Evolutionary conservation across 306 rosid species (phyloP), one percentile per base, ranked within the genome.

Genomic region (Luffa acutangula): DNA sequence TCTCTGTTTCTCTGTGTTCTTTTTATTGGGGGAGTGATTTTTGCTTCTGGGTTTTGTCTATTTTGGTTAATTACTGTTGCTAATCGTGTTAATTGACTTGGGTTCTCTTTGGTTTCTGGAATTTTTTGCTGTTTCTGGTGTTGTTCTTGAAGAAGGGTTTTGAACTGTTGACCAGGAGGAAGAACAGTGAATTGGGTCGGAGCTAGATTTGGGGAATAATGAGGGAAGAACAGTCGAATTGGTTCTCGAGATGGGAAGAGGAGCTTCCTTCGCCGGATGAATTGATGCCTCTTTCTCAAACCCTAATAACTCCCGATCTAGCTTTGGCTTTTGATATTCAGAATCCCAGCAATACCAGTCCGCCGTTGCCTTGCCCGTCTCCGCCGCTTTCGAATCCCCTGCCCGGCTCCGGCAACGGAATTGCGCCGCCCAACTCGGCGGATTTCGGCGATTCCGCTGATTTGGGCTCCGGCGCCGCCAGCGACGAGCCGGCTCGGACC

Each of bases 231-330:
- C 97, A 92, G 64, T 91, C 97, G 0, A 95, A 85, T 86, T 92
- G 97, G 98, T 95, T 92, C 78, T 76, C 93, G 3, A 79, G 89
- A 81, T 95, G 98, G 97, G 97, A 89, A 79, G 97, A 95, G 53
- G 88, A 91, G 65, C 97, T 95, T 0, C 98, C 98, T 0, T 41
- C 96, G 0, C 97, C 88, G 0, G 93, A 89, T 0, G 97, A 95
- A 63, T 91, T 92, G 75, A 95, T 92, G 91, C 97, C 97, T 8
- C 82, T 95, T 20, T 88, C 97, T 48, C 98, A 92, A 89, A 89
- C 98, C 97, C 97, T 95, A 82, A 95, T 95, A 57, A 90, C 97
- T 2, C 96, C 91, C 69, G 96, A 95, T 92, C 98, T 95, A 4
- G 98, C 98, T 79, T 10, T 95, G 21, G 97, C 97, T 62, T 95